These are phyloP conservation scores for Aspergillus avenaceus DNA, from an alignment of 495 filamentous ascomycete species.

Conservation along the genomic window DNA sequence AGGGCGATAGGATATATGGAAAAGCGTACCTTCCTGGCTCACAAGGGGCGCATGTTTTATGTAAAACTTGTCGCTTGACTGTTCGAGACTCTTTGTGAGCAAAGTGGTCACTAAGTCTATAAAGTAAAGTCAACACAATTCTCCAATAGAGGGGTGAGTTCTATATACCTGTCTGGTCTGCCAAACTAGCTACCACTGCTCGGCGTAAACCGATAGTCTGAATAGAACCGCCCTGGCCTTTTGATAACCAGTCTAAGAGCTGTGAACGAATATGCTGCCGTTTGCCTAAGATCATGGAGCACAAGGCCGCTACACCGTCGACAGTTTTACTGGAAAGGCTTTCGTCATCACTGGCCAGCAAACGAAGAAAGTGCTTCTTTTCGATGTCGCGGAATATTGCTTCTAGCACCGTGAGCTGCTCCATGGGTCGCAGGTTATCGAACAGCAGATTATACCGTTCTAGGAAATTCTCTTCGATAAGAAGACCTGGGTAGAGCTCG, in stretches of 20 bases:
- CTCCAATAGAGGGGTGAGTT: not conserved
- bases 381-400: slow-evolving; percentile 57
- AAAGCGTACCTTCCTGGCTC: slow-evolving; percentile 74
- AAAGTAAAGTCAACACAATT: slow-evolving; percentile 15
- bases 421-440: slow-evolving; percentile 43
- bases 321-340: slow-evolving; percentile 14
- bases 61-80: slow-evolving; percentile 82
- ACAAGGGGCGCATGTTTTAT: slow-evolving; percentile 78
- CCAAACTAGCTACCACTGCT: slow-evolving; percentile 58
- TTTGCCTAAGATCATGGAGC: slow-evolving; percentile 30
- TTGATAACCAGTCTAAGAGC: slow-evolving; percentile 64
- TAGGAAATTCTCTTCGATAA: slow-evolving; percentile 28
- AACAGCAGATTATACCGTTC: slow-evolving; percentile 40
- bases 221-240: slow-evolving; percentile 50
- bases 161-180: slow-evolving; percentile 46
- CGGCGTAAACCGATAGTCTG: slow-evolving; percentile 63
- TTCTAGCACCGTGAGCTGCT: slow-evolving; percentile 57
- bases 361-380: slow-evolving; percentile 41
- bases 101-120: slow-evolving; percentile 52
- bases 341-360: slow-evolving; percentile 9
- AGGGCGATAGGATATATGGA: not conserved
- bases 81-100: slow-evolving; percentile 60
- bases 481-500: slow-evolving; percentile 40
- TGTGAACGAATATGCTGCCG: slow-evolving; percentile 39
- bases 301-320: slow-evolving; percentile 38